Percentiles rank a stretch among this genome's conserved stretches.
These are phyloP conservation scores for Sporothrix mexicana DNA, from an alignment of 2,329 filamentous ascomycete genomes.

Conservation along the genomic window DNA sequence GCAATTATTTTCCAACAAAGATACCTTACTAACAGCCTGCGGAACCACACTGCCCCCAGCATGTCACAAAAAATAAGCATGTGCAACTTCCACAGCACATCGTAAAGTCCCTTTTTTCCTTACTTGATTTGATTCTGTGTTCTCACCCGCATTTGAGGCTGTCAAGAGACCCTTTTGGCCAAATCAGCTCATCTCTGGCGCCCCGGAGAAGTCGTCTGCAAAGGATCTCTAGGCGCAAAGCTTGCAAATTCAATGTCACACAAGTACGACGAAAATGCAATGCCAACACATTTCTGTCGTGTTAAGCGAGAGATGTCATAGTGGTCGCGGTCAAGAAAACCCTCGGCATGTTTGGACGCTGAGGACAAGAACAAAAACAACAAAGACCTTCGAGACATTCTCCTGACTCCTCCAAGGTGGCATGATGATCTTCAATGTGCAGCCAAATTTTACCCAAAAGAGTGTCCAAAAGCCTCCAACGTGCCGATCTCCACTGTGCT, in stretches of 20 bases:
- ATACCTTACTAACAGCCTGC: neutral
- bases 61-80: conserved; percentile 6
- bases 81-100: neutral
- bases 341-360: neutral
- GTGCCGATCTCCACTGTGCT: conserved; percentile 12
- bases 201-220: neutral
- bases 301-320: neutral
- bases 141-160: neutral
- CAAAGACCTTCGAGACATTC: too few species aligned
- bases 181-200: neutral
- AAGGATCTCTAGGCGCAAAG: neutral
- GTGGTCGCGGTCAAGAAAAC: neutral
- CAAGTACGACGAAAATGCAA: neutral
- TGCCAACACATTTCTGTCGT: conserved; percentile 6
- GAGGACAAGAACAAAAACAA: neutral
- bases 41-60: neutral
- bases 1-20: neutral
- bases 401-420: neutral
- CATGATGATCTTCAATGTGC: conserved; percentile 4
- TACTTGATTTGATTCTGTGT: too few species aligned
- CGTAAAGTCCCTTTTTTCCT: too few species aligned
- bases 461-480: neutral
- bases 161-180: neutral
- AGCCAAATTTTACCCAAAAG: neutral
- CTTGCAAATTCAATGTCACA: neutral